These are phyloP conservation scores for Butyriboletus appendiculatus DNA, from an alignment of 1,284 basidiomycete genomes.

Conservation along the genomic window DNA sequence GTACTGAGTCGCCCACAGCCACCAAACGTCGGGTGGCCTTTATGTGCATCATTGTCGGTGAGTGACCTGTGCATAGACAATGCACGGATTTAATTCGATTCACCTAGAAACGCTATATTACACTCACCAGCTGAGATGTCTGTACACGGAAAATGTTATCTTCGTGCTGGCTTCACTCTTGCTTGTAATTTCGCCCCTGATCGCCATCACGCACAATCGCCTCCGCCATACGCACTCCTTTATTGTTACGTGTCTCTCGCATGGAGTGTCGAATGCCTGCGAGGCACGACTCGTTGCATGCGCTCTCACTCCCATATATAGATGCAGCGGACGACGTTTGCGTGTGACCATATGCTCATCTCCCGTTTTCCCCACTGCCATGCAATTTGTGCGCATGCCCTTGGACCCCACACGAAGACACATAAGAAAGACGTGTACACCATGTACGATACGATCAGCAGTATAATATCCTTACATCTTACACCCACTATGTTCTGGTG, in stretches of 20 bases:
- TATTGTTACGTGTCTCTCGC: slow-evolving; percentile 14
- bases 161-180: slow-evolving; percentile 21
- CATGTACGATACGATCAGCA: slow-evolving; percentile 33
- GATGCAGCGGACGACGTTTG: slow-evolving; percentile 22
- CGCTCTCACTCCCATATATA: slow-evolving; percentile 16
- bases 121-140: slow-evolving; percentile 17
- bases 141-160: slow-evolving; percentile 20
- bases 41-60: slow-evolving; percentile 20
- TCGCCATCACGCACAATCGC: slow-evolving; percentile 11
- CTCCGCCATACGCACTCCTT: slow-evolving; percentile 10
- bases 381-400: slow-evolving; percentile 20
- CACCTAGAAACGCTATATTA: slow-evolving; percentile 17
- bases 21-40: slow-evolving; percentile 1
- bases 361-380: slow-evolving; percentile 20
- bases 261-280: slow-evolving; percentile 1
- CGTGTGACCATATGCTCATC: slow-evolving; percentile 21
- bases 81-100: background rate
- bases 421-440: slow-evolving; percentile 27
- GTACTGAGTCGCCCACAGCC: slow-evolving; percentile 23
- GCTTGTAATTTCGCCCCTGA: slow-evolving; percentile 18
- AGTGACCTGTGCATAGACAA: slow-evolving; percentile 1
- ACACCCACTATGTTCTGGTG: slow-evolving; percentile 1
- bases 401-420: slow-evolving; percentile 12
- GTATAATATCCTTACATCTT: slow-evolving; percentile 31
- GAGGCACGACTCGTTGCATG: slow-evolving; percentile 2